Base-by-base conservation (phyloP, 2,329 filamentous ascomycete species). In the Talaromyces verruculosus region DNA sequence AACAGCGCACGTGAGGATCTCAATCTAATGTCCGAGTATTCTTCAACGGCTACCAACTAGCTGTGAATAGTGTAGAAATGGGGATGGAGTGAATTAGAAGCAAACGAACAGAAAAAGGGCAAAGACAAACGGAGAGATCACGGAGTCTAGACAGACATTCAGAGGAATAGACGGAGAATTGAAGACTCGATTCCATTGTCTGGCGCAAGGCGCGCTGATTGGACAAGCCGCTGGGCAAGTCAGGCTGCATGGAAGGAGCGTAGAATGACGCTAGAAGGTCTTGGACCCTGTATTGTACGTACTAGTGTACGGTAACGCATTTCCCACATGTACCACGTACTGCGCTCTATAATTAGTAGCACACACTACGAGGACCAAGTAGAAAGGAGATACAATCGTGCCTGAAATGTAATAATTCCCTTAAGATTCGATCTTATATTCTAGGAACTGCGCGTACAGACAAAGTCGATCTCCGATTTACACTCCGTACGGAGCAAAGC, bases 221-320 rank as follows among this genome's bases (percentile, higher is more conserved):
- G 57, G 57, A 5, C 37, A n/a, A 43, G 17, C 57, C 17, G 25
- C 57, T 59, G 35, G 35, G 57, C 37, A 41, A 51, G 35, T 41
- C 53, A 41, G 63, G 30, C 64, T 63, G 61, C 63, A 55, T 66
- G n/a, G 65, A 66, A 66, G 39, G 53, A 39, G 43, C 43, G 25
- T 66, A 33, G 65, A 66, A 66, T 11, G 33, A 28, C 65, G 61
- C 65, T 66, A 66, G 65, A 66, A 66, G 43, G 19, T 17, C 47
- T 47, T 58, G 49, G 51, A 17, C 47, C 51, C 33, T 39, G 47
- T 33, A 53, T n/a, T 53, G 17, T 30, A 30, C 8, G 49, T n/a
- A 53, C 28, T 53, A 53, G 49, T 30, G 15, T 19, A 22, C 28
- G 51, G 53, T 57, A 39, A 15, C 22, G 33, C 37, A 17, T 11